These are phyloP conservation scores for Symbiodinium pilosum DNA, from an alignment of 73 alveolate genomes.

Conservation along the genomic window DNA sequence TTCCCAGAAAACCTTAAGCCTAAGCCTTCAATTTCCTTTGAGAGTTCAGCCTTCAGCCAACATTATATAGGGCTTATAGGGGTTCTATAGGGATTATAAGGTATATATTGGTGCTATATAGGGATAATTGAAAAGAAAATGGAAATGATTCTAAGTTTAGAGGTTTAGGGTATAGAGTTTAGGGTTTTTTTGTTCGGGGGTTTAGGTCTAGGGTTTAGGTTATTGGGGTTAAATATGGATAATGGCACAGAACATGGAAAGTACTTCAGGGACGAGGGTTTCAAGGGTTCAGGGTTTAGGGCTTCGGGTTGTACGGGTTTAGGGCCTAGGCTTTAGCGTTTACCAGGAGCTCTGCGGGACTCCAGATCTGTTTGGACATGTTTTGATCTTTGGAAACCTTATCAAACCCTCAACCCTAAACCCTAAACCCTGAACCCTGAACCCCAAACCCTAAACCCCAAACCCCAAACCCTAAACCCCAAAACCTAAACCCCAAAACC, in stretches of 20 bases:
- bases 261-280: too few relatives aligned
- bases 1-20: too few relatives aligned
- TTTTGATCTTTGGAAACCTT: neutral
- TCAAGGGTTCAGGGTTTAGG: too few relatives aligned
- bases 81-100: too few relatives aligned
- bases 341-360: neutral
- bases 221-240: too few relatives aligned
- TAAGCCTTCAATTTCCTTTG: too few relatives aligned
- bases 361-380: neutral
- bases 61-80: too few relatives aligned
- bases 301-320: neutral
- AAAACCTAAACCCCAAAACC: neutral
- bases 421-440: neutral
- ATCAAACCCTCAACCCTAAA: neutral
- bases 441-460: neutral
- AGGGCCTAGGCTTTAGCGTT: neutral
- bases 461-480: neutral
- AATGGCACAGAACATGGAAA: too few relatives aligned
- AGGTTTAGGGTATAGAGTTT: neutral
- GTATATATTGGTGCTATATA: too few relatives aligned
- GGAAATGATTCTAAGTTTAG: too few relatives aligned
- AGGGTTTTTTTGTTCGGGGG: neutral
- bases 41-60: too few relatives aligned
- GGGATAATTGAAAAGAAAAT: too few relatives aligned
- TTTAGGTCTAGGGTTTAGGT: neutral